Evolutionary conservation across 1,139 yeast genomes (phyloP).

Genomic region (Diutina rugosa): DNA sequence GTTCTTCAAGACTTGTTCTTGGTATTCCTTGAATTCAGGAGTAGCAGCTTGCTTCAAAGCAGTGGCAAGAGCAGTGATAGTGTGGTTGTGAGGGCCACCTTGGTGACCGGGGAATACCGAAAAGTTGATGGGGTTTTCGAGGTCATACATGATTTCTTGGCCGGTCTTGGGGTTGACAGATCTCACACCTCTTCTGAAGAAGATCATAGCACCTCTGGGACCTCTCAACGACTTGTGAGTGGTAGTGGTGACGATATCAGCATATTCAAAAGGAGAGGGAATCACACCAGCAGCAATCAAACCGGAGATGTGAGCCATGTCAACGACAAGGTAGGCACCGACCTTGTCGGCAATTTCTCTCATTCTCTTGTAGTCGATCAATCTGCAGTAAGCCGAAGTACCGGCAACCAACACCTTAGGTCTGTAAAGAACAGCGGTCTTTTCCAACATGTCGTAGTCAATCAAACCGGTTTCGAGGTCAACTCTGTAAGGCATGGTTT

Average conservation of each 20-base stretch:
- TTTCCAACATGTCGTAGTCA: conserved; percentile 81
- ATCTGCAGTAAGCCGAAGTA: conserved; percentile 89
- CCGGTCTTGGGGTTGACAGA: conserved; percentile 70
- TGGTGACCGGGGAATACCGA: conserved; percentile 98
- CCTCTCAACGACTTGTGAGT: conserved; percentile 96
- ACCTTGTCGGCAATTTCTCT: conserved; percentile 82
- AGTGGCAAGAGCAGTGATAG: conserved; percentile 89
- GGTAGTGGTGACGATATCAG: conserved; percentile 94
- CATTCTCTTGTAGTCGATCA: conserved; percentile 84
- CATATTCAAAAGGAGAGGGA: conserved; percentile 84
- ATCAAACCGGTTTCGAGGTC: conserved; percentile 77
- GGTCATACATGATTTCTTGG: conserved; percentile 73
- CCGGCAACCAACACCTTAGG: conserved; percentile 95
- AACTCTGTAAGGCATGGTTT: conserved; percentile 93
- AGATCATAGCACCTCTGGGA: conserved; percentile 98
- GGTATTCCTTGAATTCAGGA: conserved; percentile 82
- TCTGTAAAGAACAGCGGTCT: conserved; percentile 76
- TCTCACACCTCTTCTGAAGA: conserved; percentile 87
- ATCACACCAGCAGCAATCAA: conserved; percentile 88
- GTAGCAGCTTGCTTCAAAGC: conserved; percentile 83
- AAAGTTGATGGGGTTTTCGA: conserved; percentile 84
- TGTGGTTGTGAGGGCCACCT: conserved; percentile 98
- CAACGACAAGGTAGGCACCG: conserved; percentile 83
- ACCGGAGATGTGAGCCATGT: conserved; percentile 97
- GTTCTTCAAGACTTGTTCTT: conserved; percentile 66